A percentile compares a stretch with the other conserved stretches of the same genome.
phyloP scores from a whole-genome alignment of 2,329 filamentous ascomycete genomes.

The Lomentospora prolificans region DNA sequence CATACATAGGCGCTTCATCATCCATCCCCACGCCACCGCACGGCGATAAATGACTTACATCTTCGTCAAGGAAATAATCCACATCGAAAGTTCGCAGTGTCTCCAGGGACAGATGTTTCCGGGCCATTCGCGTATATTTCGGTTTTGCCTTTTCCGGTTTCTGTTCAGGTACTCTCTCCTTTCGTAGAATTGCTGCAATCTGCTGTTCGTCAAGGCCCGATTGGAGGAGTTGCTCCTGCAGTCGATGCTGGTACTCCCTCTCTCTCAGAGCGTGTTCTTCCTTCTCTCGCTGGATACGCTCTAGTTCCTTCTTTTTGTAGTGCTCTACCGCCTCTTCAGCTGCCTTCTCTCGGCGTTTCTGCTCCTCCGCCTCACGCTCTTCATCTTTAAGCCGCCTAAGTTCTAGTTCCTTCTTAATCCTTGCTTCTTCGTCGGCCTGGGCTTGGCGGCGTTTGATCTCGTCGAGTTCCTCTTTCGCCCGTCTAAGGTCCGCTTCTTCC shows the following conservation, averaged over 20 bases:
- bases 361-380: conserved; percentile 33
- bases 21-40: too few species aligned
- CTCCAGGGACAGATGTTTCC: conserved; percentile 51
- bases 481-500: conserved; percentile 40
- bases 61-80: conserved; percentile 44
- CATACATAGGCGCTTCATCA: too few species aligned
- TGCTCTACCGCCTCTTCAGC: conserved; percentile 40
- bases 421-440: conserved; percentile 37
- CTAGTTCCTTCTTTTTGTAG: conserved; percentile 39
- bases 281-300: conserved; percentile 35
- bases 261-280: conserved; percentile 39
- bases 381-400: conserved; percentile 36
- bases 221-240: conserved; percentile 48
- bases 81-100: conserved; percentile 45
- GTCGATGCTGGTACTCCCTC: conserved; percentile 41
- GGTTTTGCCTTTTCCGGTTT: conserved; percentile 23
- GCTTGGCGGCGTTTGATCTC: conserved; percentile 34
- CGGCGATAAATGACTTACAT: conserved; percentile 30
- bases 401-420: conserved; percentile 43
- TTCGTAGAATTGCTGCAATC: conserved; percentile 49
- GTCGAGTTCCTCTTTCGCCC: conserved; percentile 37
- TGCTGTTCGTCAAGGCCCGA: conserved; percentile 50
- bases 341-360: conserved; percentile 32
- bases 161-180: conserved; percentile 34
- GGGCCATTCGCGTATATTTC: conserved; percentile 55